Evolutionary conservation across 2,329 filamentous ascomycete species (phyloP).

Genomic region (Ophiostoma quercus): DNA sequence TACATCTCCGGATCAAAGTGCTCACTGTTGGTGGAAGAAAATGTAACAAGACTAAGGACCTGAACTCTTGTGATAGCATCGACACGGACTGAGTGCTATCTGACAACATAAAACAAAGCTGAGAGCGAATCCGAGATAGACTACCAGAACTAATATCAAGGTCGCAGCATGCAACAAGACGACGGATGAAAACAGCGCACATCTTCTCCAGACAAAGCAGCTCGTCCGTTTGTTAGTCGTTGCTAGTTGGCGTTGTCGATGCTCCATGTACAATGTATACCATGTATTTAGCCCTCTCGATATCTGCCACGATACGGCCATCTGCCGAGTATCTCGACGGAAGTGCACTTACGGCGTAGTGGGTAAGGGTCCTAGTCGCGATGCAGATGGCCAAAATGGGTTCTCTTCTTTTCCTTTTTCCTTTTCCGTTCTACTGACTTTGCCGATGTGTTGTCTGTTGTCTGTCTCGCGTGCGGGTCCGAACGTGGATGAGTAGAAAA

Average conservation of each 20-base stretch:
- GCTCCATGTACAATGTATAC: not conserved
- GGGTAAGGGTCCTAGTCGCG: not conserved
- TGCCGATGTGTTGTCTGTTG: not conserved
- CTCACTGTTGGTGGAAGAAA: too few relatives aligned
- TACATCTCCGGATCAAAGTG: too few relatives aligned
- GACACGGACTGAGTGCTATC: too few relatives aligned
- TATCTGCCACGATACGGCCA: not conserved
- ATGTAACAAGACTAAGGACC: too few relatives aligned
- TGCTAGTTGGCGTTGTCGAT: not conserved
- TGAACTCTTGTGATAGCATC: too few relatives aligned
- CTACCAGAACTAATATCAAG: not conserved
- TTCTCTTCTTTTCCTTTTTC: not conserved
- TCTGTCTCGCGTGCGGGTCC: not conserved
- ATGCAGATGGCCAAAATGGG: not conserved
- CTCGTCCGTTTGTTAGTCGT: not conserved
- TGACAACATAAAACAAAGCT: too few relatives aligned
- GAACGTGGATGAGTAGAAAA: not conserved
- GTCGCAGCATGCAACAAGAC: not conserved
- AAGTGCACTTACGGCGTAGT: not conserved
- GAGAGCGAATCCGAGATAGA: not conserved
- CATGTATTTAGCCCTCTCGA: not conserved
- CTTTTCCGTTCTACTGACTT: not conserved
- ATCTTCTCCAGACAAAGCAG: constrained; percentile 5
- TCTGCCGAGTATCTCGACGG: not conserved
- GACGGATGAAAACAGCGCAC: not conserved